Percentiles rank a stretch among this genome's conserved stretches.
These are phyloP conservation scores for Lasiosphaeriaceae sp. DNA, from an alignment of 495 filamentous ascomycete genomes.

Conservation along the genomic window DNA sequence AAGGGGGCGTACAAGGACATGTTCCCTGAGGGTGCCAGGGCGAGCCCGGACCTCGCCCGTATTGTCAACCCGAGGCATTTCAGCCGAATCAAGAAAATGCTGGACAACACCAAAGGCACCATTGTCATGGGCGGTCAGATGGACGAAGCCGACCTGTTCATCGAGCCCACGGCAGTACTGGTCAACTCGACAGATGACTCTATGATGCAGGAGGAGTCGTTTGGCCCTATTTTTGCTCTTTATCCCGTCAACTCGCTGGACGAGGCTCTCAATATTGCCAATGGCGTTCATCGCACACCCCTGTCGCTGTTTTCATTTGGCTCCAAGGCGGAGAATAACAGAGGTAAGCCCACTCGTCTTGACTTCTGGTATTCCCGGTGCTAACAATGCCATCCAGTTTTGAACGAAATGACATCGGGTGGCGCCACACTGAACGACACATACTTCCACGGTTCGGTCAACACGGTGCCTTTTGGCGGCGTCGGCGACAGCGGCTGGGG, in stretches of 20 bases:
- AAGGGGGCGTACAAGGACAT: constrained; percentile 70
- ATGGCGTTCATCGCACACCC: constrained; percentile 72
- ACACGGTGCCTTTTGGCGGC: constrained; percentile 82
- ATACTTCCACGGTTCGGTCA: constrained; percentile 72
- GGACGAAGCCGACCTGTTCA: constrained; percentile 72
- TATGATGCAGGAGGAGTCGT: constrained; percentile 75
- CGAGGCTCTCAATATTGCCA: constrained; percentile 74
- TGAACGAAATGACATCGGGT: constrained; percentile 65
- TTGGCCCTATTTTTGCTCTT: constrained; percentile 83
- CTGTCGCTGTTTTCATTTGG: constrained; percentile 84
- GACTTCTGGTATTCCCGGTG: no score
- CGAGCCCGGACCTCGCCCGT: constrained; percentile 67
- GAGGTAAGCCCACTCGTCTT: constrained; percentile 42
- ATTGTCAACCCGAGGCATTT: constrained; percentile 79
- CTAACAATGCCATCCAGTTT: constrained; percentile 37
- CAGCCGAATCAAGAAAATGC: constrained; percentile 79
- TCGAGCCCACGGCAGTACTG: constrained; percentile 80
- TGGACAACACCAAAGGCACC: constrained; percentile 76
- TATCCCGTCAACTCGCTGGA: constrained; percentile 71
- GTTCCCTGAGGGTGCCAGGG: constrained; percentile 76
- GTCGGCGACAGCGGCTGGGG: constrained; percentile 84
- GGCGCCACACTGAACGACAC: constrained; percentile 79
- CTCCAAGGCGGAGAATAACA: constrained; percentile 64
- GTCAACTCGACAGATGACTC: constrained; percentile 73
- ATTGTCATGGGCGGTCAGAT: constrained; percentile 80